Percentiles rank a stretch among this genome's conserved stretches.
phyloP scores from a whole-genome alignment of 73 alveolate genomes.

The Tetrahymena malaccensis region DNA sequence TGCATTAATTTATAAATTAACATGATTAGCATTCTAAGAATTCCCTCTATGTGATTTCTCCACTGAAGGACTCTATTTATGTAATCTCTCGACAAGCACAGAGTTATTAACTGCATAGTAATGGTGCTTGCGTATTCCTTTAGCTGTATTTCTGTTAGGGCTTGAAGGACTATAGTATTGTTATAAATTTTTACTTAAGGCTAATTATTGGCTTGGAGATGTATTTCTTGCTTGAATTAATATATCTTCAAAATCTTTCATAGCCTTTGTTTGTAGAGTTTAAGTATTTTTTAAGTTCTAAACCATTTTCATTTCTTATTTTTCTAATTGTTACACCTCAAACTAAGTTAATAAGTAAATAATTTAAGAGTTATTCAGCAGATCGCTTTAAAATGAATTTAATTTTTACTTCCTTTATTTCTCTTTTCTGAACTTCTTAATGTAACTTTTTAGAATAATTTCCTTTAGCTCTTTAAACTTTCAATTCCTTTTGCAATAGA shows the following conservation, averaged over 20 bases:
- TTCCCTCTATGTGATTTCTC: neutral
- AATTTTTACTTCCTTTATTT: neutral
- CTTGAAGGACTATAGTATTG: neutral
- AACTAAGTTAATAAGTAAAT: neutral
- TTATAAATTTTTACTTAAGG: neutral
- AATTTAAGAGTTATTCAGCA: neutral
- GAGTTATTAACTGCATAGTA: neutral
- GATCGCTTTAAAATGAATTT: neutral
- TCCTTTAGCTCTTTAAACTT: neutral
- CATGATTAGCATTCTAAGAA: neutral
- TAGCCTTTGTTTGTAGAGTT: neutral
- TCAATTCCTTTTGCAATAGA: neutral
- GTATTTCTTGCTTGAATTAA: neutral
- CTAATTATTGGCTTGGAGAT: neutral
- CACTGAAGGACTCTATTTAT: neutral
- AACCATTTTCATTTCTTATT: neutral
- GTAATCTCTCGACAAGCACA: neutral
- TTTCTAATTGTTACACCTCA: neutral
- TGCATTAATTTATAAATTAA: neutral
- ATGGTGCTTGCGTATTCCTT: neutral
- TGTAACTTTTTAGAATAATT: neutral
- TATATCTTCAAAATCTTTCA: neutral
- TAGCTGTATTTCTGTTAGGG: neutral
- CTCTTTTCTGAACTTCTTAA: neutral
- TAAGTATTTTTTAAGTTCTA: neutral